Conservation (phyloP, 2,329 filamentous ascomycete genomes). For the Cladophialophora chaetospira region DNA sequence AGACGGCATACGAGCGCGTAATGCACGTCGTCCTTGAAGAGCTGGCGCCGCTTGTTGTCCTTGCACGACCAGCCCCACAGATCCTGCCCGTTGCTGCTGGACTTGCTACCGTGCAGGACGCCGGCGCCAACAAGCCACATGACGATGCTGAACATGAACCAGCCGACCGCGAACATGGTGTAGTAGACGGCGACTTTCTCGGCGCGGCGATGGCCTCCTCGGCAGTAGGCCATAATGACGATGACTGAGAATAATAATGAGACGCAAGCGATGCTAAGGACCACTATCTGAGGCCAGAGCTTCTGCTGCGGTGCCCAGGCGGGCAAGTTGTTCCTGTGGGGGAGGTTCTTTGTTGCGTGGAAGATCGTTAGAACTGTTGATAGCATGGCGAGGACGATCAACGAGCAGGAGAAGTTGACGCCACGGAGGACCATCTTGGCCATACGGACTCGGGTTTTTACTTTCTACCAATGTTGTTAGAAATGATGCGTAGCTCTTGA, state of each 20-base stretch:
- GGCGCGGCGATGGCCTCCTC: conserved; percentile 81
- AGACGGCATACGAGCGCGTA: conserved; percentile 91
- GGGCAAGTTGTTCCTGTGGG: conserved; percentile 76
- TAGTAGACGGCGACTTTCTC: conserved; percentile 96
- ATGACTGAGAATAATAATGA: conserved; percentile 77
- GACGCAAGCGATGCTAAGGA: conserved; percentile 75
- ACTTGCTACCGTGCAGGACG: conserved; percentile 76
- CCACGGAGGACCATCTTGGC: conserved; percentile 94
- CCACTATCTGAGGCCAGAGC: conserved; percentile 84
- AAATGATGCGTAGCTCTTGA: conserved; percentile 33
- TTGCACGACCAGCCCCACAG: conserved; percentile 99
- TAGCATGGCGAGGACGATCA: conserved; percentile 91
- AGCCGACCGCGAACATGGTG: conserved; percentile 86
- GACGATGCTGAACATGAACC: conserved; percentile 89
- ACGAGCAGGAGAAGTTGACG: conserved; percentile 94
- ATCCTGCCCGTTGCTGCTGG: conserved; percentile 75
- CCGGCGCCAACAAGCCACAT: conserved; percentile 90
- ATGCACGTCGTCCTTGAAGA: conserved; percentile 79
- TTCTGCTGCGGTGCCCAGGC: conserved; percentile 80
- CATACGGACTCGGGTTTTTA: conserved; percentile 86
- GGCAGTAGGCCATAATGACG: conserved; percentile 84
- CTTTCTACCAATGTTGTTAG: conserved; percentile 64
- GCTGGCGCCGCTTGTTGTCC: conserved; percentile 74
- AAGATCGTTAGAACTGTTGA: conserved; percentile 89
- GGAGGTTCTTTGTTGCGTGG: conserved; percentile 76